Evolutionary conservation across 306 rosid species (phyloP), one percentile per base, ranked within the genome.

Genomic region (Rubus parviflorus): DNA sequence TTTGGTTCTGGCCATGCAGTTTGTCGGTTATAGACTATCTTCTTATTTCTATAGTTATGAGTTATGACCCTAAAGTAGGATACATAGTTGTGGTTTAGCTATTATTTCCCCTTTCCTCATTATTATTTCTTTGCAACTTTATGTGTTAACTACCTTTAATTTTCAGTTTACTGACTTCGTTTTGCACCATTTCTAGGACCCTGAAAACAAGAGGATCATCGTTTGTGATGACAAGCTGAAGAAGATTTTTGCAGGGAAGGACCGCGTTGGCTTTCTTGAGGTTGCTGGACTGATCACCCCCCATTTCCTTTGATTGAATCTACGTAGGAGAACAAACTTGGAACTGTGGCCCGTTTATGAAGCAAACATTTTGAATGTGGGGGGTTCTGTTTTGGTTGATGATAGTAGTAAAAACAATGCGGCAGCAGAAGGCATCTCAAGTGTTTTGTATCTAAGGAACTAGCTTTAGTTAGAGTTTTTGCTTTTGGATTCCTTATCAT

Each of bases 221-320:
- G 52, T 80, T 9, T 94, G 97, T 62, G 97, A 94, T 70, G 96
- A 92, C 78, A 94, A 92, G 91, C 97, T 92, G 86, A 94, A 92
- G 97, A 86, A 86, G 83, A 84, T 92, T 80, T 94, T 94, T 72
- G 89, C 81, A 1, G 98, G 87, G 58, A 87, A 68, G 82, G 98
- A 94, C 52, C 83, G 78, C 37, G 89, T 94, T 75, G 93, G 92
- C 38, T 92, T 94, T 88, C 95, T 92, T 13, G 97, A 92, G 87
- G 73, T 94, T 76, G 93, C 97, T 43, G 95, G 97, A 40, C 76
- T 92, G 83, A 94, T 94, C 56, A 92, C 86, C 76, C 96, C 97
- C 8, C 97, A 92, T 81, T 92, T 94, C 74, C 90, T 94, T 38
- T 82, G 89, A 85, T 80, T 80, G 86, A 46, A 56, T 14, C 51